phyloP scores from a whole-genome alignment of 331 rosid genomes.

The Prunus yedoensis region DNA sequence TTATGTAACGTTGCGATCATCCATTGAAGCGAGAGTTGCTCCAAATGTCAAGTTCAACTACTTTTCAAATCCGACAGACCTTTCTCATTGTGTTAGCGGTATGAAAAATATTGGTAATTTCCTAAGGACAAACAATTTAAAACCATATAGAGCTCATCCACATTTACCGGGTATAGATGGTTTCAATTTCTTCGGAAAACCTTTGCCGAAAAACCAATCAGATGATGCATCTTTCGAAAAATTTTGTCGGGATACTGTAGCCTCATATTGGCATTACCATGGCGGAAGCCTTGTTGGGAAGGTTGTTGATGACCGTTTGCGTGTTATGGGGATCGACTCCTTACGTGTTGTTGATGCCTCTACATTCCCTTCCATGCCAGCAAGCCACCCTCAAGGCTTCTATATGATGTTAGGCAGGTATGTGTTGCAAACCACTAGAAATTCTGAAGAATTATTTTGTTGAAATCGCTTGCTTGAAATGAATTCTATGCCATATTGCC shows the following conservation, averaged over 20 bases:
- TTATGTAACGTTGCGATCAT: not conserved
- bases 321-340: slow-evolving; percentile 12
- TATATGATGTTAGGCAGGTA: slow-evolving; percentile 29
- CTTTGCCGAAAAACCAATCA: slow-evolving; percentile 14
- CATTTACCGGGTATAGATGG: not conserved
- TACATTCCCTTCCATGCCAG: slow-evolving; percentile 17
- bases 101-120: slow-evolving; percentile 25
- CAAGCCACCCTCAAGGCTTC: slow-evolving; percentile 19
- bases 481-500: not conserved
- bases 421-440: not conserved
- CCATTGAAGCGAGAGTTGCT: not conserved
- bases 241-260: slow-evolving; percentile 1
- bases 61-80: slow-evolving; percentile 9
- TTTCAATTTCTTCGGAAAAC: slow-evolving; percentile 3
- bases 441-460: not conserved
- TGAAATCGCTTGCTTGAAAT: too few species aligned
- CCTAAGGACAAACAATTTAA: slow-evolving; percentile 11
- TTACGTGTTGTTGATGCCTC: slow-evolving; percentile 35
- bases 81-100: slow-evolving; percentile 23
- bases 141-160: not conserved
- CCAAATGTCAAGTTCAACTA: slow-evolving; percentile 32
- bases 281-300: slow-evolving; percentile 31
- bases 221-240: slow-evolving; percentile 5
- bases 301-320: slow-evolving; percentile 22
- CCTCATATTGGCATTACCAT: slow-evolving; percentile 34